phyloP scores from a whole-genome alignment of 768 basidiomycete genomes.

The Pleurotus cornucopiae region DNA sequence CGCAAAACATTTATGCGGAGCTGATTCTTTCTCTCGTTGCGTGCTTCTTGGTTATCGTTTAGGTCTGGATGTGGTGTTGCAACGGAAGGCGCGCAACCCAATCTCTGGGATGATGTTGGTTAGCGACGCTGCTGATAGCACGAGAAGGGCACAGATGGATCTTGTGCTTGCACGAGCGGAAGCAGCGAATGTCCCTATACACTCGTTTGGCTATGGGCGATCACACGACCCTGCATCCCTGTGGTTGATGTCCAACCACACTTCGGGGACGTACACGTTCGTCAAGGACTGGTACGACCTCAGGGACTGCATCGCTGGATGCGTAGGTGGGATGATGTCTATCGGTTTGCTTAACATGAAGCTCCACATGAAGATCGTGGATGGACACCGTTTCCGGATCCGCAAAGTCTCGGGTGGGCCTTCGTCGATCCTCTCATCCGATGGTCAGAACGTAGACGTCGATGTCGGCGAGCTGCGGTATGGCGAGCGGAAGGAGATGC shows the following conservation, averaged over 20 bases:
- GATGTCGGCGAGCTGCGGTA: slow-evolving; percentile 92
- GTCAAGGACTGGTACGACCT: slow-evolving; percentile 98
- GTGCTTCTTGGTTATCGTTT: slow-evolving; percentile 21
- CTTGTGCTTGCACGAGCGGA: slow-evolving; percentile 95
- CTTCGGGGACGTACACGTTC: slow-evolving; percentile 95
- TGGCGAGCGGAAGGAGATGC: slow-evolving; percentile 97
- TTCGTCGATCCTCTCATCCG: slow-evolving; percentile 80
- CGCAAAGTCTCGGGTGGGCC: slow-evolving; percentile 93
- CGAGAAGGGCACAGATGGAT: slow-evolving; percentile 96
- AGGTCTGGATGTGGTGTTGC: slow-evolving; percentile 92
- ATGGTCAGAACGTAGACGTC: slow-evolving; percentile 92
- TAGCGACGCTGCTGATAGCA: slow-evolving; percentile 89
- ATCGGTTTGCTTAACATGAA: slow-evolving; percentile 93
- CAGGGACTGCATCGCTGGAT: slow-evolving; percentile 87
- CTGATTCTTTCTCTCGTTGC: not conserved
- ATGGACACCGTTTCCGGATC: slow-evolving; percentile 86
- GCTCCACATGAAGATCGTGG: slow-evolving; percentile 91
- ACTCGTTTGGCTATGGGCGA: slow-evolving; percentile 94
- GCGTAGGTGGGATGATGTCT: slow-evolving; percentile 94
- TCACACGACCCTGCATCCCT: slow-evolving; percentile 96
- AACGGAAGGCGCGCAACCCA: slow-evolving; percentile 89
- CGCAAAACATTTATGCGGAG: no score
- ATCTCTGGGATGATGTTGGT: slow-evolving; percentile 90
- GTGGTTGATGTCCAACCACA: slow-evolving; percentile 99
- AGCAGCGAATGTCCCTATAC: slow-evolving; percentile 94